These are phyloP conservation scores for Candida sithepensis DNA, from an alignment of 805 yeast species.

Conservation along the genomic window DNA sequence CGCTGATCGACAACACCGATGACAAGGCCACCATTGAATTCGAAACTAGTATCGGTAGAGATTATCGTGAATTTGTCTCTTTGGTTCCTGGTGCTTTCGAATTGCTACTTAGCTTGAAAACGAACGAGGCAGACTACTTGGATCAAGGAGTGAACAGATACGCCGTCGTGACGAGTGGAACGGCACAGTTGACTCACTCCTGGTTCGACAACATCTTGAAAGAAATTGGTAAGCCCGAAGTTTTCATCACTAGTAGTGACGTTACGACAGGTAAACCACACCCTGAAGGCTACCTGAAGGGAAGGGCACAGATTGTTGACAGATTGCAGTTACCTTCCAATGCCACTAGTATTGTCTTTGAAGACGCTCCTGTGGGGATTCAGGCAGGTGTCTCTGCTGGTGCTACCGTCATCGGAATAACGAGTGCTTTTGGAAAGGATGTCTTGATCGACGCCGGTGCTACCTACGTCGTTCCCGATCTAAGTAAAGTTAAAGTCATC, in stretches of 20 bases:
- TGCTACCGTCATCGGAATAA: background rate
- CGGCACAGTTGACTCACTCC: background rate
- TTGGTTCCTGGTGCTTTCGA: background rate
- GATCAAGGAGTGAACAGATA: background rate
- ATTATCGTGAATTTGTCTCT: background rate
- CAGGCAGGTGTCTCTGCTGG: conserved; percentile 1
- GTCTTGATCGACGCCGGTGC: background rate
- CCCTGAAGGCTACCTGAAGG: conserved; percentile 1
- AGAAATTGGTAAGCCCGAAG: background rate
- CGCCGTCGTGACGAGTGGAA: conserved; percentile 1
- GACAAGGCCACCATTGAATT: background rate
- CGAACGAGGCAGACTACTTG: background rate
- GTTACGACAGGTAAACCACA: background rate
- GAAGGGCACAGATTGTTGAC: background rate
- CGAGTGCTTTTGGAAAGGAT: background rate
- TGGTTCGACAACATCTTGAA: conserved; percentile 1
- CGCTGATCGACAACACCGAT: background rate
- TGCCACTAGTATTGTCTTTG: conserved; percentile 1
- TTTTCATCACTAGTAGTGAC: background rate
- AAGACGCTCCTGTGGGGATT: conserved; percentile 1
- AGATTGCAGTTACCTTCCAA: background rate
- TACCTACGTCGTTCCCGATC: background rate
- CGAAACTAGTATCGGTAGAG: background rate
- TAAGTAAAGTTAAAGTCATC: background rate
- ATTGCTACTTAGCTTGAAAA: background rate